These are phyloP conservation scores for Leucosporidium creatinivorum DNA, from an alignment of 768 basidiomycete genomes.

Conservation along the genomic window DNA sequence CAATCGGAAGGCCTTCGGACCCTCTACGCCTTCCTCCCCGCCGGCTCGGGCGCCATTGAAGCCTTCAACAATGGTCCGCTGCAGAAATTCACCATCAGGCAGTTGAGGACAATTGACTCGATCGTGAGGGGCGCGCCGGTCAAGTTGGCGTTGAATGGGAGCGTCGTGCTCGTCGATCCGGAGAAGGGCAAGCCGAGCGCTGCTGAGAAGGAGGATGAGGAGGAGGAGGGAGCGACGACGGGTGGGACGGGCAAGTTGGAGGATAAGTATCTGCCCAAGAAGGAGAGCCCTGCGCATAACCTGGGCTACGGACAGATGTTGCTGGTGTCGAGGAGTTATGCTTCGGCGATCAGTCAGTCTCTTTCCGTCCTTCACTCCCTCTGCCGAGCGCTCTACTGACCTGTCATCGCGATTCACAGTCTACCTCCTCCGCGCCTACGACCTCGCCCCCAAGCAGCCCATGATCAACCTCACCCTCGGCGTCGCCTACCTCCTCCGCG, in stretches of 20 bases:
- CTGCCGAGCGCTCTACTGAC: not conserved
- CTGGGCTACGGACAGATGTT: conserved; percentile 75
- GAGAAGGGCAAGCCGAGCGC: conserved; percentile 11
- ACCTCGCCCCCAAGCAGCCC: conserved; percentile 73
- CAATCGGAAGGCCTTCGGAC: conserved; percentile 79
- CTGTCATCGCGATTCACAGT: conserved; percentile 48
- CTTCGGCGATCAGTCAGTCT: conserved; percentile 77
- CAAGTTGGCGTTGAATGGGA: not conserved
- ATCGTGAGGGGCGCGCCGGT: not conserved
- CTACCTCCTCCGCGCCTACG: conserved; percentile 82
- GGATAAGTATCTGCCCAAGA: conserved; percentile 46
- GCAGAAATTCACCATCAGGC: conserved; percentile 76
- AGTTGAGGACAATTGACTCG: conserved; percentile 39
- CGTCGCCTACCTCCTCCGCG: conserved; percentile 76
- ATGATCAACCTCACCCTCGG: conserved; percentile 75
- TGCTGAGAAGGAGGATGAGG: conserved; percentile 42
- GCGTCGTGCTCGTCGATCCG: not conserved
- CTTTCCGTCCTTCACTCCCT: not conserved
- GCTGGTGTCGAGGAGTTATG: conserved; percentile 76
- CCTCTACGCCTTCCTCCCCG: conserved; percentile 62
- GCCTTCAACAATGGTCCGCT: conserved; percentile 68
- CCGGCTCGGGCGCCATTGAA: conserved; percentile 63
- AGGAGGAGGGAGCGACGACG: conserved; percentile 39
- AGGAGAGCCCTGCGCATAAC: conserved; percentile 62
- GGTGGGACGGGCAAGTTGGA: conserved; percentile 3